Evolutionary conservation across 495 filamentous ascomycete genomes (phyloP).

Genomic region (Trichoderma orchidacearum): DNA sequence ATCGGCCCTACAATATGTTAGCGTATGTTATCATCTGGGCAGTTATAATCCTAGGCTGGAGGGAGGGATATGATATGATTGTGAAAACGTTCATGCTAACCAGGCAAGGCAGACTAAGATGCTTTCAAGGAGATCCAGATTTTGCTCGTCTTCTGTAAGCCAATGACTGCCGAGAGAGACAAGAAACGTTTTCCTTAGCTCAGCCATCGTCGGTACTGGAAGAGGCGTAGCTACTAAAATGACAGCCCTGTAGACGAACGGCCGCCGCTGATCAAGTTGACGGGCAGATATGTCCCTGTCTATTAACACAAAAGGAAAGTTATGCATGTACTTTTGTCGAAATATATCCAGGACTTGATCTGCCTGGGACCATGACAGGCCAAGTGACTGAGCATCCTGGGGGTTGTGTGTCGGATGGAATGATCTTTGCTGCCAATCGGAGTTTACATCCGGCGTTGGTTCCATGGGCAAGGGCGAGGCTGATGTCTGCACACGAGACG

Average conservation of each 20-base stretch:
- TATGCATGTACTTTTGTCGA: conserved; percentile 11
- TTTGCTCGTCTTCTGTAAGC: conserved; percentile 15
- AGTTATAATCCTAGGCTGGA: too few species aligned
- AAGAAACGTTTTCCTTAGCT: conserved; percentile 13
- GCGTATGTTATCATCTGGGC: too few species aligned
- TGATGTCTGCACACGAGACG: too few species aligned
- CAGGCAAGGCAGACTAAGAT: conserved; percentile 18
- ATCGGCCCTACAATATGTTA: conserved; percentile 8
- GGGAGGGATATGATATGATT: background rate
- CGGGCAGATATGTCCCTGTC: conserved; percentile 12
- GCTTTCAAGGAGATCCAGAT: conserved; percentile 16
- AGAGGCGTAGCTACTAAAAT: conserved; percentile 12
- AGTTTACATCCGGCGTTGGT: too few species aligned
- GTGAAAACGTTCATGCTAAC: conserved; percentile 8
- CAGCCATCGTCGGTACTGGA: background rate
- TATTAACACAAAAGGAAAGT: conserved; percentile 19
- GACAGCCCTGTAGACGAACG: conserved; percentile 15
- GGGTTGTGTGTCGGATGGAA: too few species aligned
- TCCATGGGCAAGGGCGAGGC: too few species aligned
- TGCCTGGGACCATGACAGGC: conserved; percentile 17
- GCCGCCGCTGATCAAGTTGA: conserved; percentile 12
- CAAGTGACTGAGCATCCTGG: too few species aligned
- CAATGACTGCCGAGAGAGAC: conserved; percentile 17
- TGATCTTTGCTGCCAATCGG: too few species aligned
- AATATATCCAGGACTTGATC: conserved; percentile 15